A percentile compares a stretch with the other conserved stretches of the same genome.
Evolutionary conservation across 164 flowering plant species (phyloP).

Genomic region (Tinospora cordifolia): DNA sequence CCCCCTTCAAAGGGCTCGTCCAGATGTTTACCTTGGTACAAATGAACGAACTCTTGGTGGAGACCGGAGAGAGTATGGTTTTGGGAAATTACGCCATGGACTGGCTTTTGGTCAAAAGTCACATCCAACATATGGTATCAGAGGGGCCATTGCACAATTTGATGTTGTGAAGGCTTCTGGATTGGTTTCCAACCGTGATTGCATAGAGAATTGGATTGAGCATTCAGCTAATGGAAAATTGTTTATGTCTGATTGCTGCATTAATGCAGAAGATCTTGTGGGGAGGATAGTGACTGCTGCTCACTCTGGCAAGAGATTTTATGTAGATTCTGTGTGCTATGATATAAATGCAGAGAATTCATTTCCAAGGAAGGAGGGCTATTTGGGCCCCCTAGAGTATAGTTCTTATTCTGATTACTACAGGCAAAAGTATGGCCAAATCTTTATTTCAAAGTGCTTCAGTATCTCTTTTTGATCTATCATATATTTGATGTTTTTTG

Average conservation of each 20-base stretch:
- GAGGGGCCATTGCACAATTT: constrained; percentile 95
- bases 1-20: constrained; percentile 95
- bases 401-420: constrained; percentile 96
- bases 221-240: constrained; percentile 38
- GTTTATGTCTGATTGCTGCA: constrained; percentile 70
- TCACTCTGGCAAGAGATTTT: constrained; percentile 98
- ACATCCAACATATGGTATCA: constrained; percentile 95
- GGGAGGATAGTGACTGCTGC: constrained; percentile 96
- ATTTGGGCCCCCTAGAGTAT: constrained; percentile 94
- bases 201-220: constrained; percentile 21
- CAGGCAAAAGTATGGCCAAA: constrained; percentile 66
- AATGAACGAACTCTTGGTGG: constrained; percentile 95
- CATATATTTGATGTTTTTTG: background rate
- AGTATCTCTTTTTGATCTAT: background rate
- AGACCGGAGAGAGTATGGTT: constrained; percentile 94
- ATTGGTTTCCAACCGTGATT: constrained; percentile 54
- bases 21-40: constrained; percentile 97
- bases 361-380: constrained; percentile 98
- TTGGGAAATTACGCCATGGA: constrained; percentile 85
- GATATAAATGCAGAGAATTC: constrained; percentile 93
- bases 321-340: constrained; percentile 78
- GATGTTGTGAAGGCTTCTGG: constrained; percentile 93
- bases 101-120: constrained; percentile 81
- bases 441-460: background rate
- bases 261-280: constrained; percentile 48